Conservation (phyloP, 2,329 filamentous ascomycete genomes). For the Aspergillus uvarum region DNA sequence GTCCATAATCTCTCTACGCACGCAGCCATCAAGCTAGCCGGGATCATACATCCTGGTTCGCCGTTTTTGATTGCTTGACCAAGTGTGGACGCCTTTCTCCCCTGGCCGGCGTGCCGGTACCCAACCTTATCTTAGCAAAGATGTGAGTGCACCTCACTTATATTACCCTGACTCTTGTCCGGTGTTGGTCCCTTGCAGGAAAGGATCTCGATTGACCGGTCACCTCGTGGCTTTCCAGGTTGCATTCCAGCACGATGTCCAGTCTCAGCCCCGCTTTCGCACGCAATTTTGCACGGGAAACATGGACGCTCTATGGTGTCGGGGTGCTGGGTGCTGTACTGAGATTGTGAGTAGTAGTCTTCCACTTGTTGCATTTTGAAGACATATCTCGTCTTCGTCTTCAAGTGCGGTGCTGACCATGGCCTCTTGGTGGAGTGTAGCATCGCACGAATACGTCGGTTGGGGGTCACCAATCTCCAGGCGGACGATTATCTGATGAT, state of each 20-base stretch:
- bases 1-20: neutral
- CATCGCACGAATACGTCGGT: constrained; percentile 40
- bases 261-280: constrained; percentile 30
- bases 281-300: constrained; percentile 34
- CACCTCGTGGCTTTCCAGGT: constrained; percentile 17
- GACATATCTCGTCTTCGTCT: neutral
- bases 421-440: constrained; percentile 24
- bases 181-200: constrained; percentile 3
- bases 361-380: constrained; percentile 4
- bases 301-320: constrained; percentile 44
- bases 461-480: constrained; percentile 53
- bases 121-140: neutral
- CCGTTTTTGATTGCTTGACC: neutral
- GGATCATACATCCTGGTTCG: neutral
- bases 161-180: constrained; percentile 5
- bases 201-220: constrained; percentile 13
- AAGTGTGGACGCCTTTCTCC: neutral
- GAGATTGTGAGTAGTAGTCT: constrained; percentile 41
- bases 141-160: neutral
- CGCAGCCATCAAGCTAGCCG: neutral
- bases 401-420: neutral
- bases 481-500: constrained; percentile 59
- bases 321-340: constrained; percentile 38
- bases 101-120: neutral
- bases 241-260: constrained; percentile 28